Percentiles rank a stretch among this genome's conserved stretches.
phyloP scores from a whole-genome alignment of 805 yeast genomes.

The Debaryomyces maramus region DNA sequence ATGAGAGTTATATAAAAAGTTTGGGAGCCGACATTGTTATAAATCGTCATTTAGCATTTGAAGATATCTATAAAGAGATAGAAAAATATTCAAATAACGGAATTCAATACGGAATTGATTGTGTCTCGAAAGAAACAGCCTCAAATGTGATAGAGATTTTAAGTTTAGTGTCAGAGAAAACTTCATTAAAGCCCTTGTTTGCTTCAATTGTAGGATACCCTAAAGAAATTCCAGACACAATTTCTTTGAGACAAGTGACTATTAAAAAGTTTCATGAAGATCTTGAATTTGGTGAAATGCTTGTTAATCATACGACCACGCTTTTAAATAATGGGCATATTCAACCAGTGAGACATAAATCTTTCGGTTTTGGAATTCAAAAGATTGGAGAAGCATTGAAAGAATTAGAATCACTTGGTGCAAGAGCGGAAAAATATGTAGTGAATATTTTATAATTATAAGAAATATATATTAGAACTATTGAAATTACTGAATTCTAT shows the following conservation, averaged over 20 bases:
- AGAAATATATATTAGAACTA: background rate
- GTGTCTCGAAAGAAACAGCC: constrained; percentile 44
- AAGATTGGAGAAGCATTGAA: constrained; percentile 34
- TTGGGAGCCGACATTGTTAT: constrained; percentile 33
- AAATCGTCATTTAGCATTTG: constrained; percentile 30
- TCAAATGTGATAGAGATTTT: constrained; percentile 27
- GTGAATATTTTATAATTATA: constrained; percentile 16
- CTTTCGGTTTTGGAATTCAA: constrained; percentile 34
- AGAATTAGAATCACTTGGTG: constrained; percentile 42
- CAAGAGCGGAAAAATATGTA: constrained; percentile 44
- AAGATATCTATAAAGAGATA: constrained; percentile 10
- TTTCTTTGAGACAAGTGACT: constrained; percentile 31
- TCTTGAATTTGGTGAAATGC: constrained; percentile 31
- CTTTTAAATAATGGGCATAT: constrained; percentile 26
- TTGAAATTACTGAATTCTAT: background rate
- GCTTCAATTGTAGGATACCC: constrained; percentile 44
- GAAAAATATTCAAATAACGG: constrained; percentile 7
- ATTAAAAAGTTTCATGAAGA: constrained; percentile 48
- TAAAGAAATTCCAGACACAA: constrained; percentile 18
- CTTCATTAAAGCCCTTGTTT: constrained; percentile 16
- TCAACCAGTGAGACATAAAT: constrained; percentile 33
- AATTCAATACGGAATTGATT: constrained; percentile 23
- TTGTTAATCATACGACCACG: constrained; percentile 33
- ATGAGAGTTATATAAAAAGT: constrained; percentile 19
- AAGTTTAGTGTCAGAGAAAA: constrained; percentile 8